Conservation (phyloP, 1,284 basidiomycete species). For the Leccinum subrobustum region DNA sequence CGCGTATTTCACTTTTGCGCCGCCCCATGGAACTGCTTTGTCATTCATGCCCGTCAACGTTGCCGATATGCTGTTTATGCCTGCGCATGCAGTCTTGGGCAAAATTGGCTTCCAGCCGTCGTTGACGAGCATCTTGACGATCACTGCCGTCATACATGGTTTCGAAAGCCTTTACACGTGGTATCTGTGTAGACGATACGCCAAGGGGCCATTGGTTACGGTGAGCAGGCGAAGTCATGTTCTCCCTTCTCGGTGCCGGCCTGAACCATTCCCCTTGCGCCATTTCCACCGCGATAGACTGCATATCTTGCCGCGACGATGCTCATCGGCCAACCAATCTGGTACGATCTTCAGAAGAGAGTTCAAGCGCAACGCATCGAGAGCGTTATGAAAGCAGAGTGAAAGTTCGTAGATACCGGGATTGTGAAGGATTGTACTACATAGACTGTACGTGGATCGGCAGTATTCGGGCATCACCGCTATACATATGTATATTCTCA, state of each 20-base stretch:
- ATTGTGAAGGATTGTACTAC: neutral
- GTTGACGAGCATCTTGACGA: neutral
- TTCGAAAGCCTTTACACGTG: conserved; percentile 55
- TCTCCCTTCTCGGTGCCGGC: conserved; percentile 7
- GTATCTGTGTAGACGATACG: conserved; percentile 54
- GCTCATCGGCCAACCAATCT: conserved; percentile 42
- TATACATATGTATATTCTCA: no score
- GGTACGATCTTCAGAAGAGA: conserved; percentile 49
- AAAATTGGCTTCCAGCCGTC: conserved; percentile 23
- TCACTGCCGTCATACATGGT: conserved; percentile 38
- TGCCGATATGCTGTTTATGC: conserved; percentile 23
- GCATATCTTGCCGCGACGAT: conserved; percentile 52
- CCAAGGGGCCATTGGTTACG: conserved; percentile 48
- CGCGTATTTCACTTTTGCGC: conserved; percentile 43
- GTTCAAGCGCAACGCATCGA: conserved; percentile 69
- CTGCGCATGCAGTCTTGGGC: conserved; percentile 15
- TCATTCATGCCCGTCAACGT: conserved; percentile 30
- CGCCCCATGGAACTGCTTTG: conserved; percentile 28
- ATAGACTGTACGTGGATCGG: neutral
- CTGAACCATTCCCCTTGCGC: neutral
- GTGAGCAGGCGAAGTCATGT: conserved; percentile 41
- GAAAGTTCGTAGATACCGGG: neutral
- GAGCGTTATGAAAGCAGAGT: conserved; percentile 69
- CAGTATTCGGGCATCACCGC: neutral
- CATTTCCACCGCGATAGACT: conserved; percentile 35